Evolutionary conservation across 306 rosid genomes (phyloP), one percentile per base, ranked within the genome.

Genomic region (Castanea sativa): DNA sequence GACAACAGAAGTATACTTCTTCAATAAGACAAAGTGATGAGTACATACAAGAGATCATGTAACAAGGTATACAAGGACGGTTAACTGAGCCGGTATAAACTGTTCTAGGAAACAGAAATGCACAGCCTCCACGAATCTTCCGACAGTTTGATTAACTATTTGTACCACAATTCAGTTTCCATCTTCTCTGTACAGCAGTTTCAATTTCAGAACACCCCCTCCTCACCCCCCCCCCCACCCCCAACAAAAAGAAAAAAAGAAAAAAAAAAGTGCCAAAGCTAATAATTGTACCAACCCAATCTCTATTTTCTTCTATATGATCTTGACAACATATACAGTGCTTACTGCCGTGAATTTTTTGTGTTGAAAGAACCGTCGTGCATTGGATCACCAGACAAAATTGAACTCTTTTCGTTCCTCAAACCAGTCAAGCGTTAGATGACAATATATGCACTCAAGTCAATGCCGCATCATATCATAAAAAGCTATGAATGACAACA

Each of bases 151-250:
- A 69, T 69, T 75, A 79, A 79, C 51, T 75, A 85, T 78, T 65
- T 70, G 80, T 75, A 63, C 73, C 87, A 78, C 65, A 69, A 61
- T 76, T 29, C 49, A 56, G 81, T 73, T 60, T 77, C 81, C 87
- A 79, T 74, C 80, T 85, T 80, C 91, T 84, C 91, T 84, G 88
- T 82, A 84, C 88, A 88, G 63, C 81, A 82, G 83, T 87, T 63
- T 73, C 81, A 82, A 81, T 87, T 63, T 71, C 85, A 49, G 76
- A 83, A 21, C 80, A 78, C 63, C 71, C 38, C 38, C 69, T 18
- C 16, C 23, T 16, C 13, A 30, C 35, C 68, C 2, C 0, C 64
- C 76, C 75, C 72, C 58, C 45, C 6, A n/a, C n/a, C n/a, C 23
- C 23, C 23, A 41, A 41, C 45, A 41, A 8, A 41, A 41, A 41